phyloP scores from a whole-genome alignment of 129 eudicot genomes.

The Flaveria linearis region DNA sequence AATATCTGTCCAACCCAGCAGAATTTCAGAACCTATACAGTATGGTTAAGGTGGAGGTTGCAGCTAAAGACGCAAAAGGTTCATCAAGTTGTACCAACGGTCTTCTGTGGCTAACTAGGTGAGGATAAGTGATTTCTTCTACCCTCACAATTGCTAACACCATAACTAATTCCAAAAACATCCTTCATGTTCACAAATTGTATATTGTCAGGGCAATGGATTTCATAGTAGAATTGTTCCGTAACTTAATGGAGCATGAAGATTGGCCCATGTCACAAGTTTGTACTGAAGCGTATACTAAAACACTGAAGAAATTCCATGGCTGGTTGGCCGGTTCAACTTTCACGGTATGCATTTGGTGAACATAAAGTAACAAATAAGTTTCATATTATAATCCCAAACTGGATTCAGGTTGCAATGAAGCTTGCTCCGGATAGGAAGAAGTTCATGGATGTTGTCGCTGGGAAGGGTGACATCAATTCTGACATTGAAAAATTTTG shows the following conservation, averaged over 20 bases:
- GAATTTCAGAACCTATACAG: conserved; percentile 74
- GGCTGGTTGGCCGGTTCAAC: conserved; percentile 96
- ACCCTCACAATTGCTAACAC: conserved; percentile 14
- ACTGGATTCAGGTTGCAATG: conserved; percentile 57
- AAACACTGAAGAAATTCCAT: conserved; percentile 88
- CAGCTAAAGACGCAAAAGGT: conserved; percentile 63
- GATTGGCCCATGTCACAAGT: conserved; percentile 81
- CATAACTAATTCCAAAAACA: neutral
- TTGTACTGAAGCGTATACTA: conserved; percentile 76
- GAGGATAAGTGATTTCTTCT: neutral
- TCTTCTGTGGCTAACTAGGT: conserved; percentile 94
- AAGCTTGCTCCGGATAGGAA: conserved; percentile 97
- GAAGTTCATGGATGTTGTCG: conserved; percentile 85
- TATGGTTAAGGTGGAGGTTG: conserved; percentile 77
- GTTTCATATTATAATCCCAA: neutral
- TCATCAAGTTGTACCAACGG: conserved; percentile 93
- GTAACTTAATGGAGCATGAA: conserved; percentile 59
- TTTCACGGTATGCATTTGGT: conserved; percentile 53
- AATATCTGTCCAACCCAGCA: conserved; percentile 60
- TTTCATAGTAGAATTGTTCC: conserved; percentile 74
- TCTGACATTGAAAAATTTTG: conserved; percentile 69
- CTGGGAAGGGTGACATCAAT: conserved; percentile 47
- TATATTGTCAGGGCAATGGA: conserved; percentile 74
- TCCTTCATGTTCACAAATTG: conserved; percentile 19
- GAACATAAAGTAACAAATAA: neutral